Base-by-base conservation (phyloP, 306 rosid genomes). In the Trifolium pratense region DNA sequence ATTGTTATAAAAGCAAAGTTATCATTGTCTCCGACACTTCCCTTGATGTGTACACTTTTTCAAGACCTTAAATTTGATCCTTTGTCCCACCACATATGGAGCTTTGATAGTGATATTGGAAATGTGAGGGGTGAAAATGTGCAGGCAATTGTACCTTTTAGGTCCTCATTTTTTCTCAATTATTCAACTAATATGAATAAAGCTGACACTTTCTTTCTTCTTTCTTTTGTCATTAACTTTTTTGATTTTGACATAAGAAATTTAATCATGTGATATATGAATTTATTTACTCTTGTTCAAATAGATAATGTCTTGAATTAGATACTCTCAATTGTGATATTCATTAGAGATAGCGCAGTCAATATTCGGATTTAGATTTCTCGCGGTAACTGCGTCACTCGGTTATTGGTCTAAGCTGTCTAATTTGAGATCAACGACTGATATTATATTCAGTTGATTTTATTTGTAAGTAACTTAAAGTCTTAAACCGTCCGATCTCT, bases 181-280 rank as follows among this genome's bases (percentile, higher is more conserved):
- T 79, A 82, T 86, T 85, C 76, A 77, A 18, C 83, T 82, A 23
- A 23, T 79, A 14, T 74, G 49, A 67, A 72, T 76, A 83, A 83
- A 83, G 87, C 84, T 83, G 84, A 72, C 82, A 61, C 9, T 76
- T 76, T n/a, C 77, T 52, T 73, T 67, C 56, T 66, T 72, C 59
- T 40, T 72, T 68, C 63, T 3, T 58, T 79, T 70, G 48, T 68
- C 29, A 9, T 20, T 1, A 64, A 36, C 31, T 71, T 71, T 17
- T 53, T 79, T 83, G 74, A 67, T 79, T 73, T 61, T 79, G 66
- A 76, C 71, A 73, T 3, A 66, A 32, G 49, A 66, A 53, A 53
- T 53, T 43, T 23, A 36, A 62, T 68, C 73, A 61, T 76, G 65
- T 70, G 67, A 32, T 29, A 29, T 32, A 36, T 16, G n/a, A 43